These are phyloP conservation scores for Simplicillium sp. DNA, from an alignment of 2,329 filamentous ascomycete species.

Conservation along the genomic window DNA sequence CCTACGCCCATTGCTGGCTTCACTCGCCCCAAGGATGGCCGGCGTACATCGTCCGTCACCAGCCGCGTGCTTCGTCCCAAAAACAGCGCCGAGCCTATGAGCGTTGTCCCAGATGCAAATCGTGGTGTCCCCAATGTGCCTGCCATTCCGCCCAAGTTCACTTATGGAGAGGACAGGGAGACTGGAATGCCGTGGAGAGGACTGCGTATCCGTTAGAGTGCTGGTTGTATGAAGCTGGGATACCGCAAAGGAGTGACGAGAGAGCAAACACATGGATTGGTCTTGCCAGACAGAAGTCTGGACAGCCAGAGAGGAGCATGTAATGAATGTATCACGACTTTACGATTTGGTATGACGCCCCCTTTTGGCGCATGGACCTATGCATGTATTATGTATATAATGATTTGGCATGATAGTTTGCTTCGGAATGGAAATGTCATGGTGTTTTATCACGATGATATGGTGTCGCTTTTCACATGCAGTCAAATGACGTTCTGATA, in stretches of 20 bases:
- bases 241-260: not conserved
- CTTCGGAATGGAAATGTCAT: too few relatives aligned
- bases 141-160: slow-evolving; percentile 32
- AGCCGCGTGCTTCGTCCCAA: too few relatives aligned
- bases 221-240: not conserved
- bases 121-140: slow-evolving; percentile 36
- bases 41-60: too few relatives aligned
- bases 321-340: not conserved
- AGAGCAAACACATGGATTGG: too few relatives aligned
- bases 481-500: too few relatives aligned
- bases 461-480: too few relatives aligned
- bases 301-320: not conserved
- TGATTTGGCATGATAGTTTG: too few relatives aligned
- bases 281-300: not conserved
- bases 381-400: too few relatives aligned
- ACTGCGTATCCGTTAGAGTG: slow-evolving; percentile 7
- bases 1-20: slow-evolving; percentile 1
- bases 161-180: slow-evolving; percentile 22
- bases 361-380: too few relatives aligned
- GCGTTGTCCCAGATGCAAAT: slow-evolving; percentile 34
- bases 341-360: slow-evolving; percentile 4
- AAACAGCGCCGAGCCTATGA: slow-evolving; percentile 17
- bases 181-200: slow-evolving; percentile 21
- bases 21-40: too few relatives aligned
- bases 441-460: too few relatives aligned